Evolutionary conservation across 768 basidiomycete genomes (phyloP).

Genomic region (Tulasnella sp.): DNA sequence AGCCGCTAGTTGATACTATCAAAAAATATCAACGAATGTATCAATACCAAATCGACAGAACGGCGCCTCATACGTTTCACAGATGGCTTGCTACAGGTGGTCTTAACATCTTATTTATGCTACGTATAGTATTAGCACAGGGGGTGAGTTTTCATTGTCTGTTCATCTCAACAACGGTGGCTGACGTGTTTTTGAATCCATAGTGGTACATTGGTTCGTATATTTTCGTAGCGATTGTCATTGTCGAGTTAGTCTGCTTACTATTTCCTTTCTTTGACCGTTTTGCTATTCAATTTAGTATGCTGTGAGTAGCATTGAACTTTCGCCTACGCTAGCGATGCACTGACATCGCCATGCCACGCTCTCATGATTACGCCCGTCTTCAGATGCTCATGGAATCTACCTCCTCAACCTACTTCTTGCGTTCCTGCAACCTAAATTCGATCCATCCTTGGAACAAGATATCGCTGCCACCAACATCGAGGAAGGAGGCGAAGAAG

Average conservation of each 20-base stretch:
- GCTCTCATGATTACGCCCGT: conserved; percentile 11
- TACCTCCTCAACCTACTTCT: conserved; percentile 92
- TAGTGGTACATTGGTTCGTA: conserved; percentile 89
- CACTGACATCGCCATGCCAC: no score
- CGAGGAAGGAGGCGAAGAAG: conserved; percentile 68
- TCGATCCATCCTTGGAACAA: conserved; percentile 90
- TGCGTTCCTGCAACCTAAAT: conserved; percentile 94
- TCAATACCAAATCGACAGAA: conserved; percentile 79
- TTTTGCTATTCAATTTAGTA: conserved; percentile 32
- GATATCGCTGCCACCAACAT: conserved; percentile 90
- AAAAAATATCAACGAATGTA: conserved; percentile 42
- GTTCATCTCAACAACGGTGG: conserved; percentile 14
- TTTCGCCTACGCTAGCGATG: no score
- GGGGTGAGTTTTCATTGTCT: conserved; percentile 47
- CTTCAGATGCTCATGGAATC: conserved; percentile 75
- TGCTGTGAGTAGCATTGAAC: conserved; percentile 43
- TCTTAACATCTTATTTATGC: conserved; percentile 58
- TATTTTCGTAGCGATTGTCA: neutral
- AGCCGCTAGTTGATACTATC: conserved; percentile 17
- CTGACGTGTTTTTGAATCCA: conserved; percentile 17
- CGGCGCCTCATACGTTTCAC: conserved; percentile 80
- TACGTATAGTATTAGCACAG: conserved; percentile 78
- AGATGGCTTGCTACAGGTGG: conserved; percentile 74
- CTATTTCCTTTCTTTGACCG: neutral
- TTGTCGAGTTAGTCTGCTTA: neutral